phyloP scores from a whole-genome alignment of 805 yeast genomes.

The Candida lessepsii region DNA sequence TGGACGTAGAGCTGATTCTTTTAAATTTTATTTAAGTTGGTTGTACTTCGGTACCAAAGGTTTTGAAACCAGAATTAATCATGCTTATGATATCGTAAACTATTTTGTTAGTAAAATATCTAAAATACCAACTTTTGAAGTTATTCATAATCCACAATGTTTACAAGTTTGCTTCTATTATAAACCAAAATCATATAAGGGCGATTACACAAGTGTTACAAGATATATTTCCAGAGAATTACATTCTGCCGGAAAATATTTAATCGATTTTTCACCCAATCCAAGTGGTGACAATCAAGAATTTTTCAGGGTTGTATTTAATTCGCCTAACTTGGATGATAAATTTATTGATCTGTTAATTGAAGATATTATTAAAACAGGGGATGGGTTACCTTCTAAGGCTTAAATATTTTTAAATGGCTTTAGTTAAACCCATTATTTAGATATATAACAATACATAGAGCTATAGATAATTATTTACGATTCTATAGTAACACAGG shows the following conservation, averaged over 20 bases:
- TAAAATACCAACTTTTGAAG: conserved; percentile 43
- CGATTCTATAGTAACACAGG: no score
- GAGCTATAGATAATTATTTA: no score
- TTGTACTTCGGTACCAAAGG: conserved; percentile 73
- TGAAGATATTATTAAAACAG: conserved; percentile 26
- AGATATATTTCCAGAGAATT: conserved; percentile 59
- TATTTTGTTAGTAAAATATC: conserved; percentile 53
- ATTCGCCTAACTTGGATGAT: conserved; percentile 56
- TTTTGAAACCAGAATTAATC: conserved; percentile 63
- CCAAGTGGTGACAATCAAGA: conserved; percentile 51
- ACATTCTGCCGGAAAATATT: conserved; percentile 61
- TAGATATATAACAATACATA: no score
- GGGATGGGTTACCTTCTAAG: conserved; percentile 15
- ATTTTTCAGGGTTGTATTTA: conserved; percentile 81
- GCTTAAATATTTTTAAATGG: not conserved
- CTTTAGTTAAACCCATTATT: not conserved
- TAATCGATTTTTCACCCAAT: conserved; percentile 78
- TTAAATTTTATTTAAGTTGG: conserved; percentile 80
- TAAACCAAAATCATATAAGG: conserved; percentile 40
- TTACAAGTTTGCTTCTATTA: conserved; percentile 82
- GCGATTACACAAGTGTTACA: conserved; percentile 53
- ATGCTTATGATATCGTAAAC: conserved; percentile 64
- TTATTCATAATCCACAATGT: conserved; percentile 66
- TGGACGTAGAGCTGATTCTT: conserved; percentile 80
- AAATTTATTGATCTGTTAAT: conserved; percentile 36